A percentile compares a stretch with the other conserved stretches of the same genome.
Conservation (phyloP, 2,329 filamentous ascomycete genomes). For the Pestalotiopsis sp. region DNA sequence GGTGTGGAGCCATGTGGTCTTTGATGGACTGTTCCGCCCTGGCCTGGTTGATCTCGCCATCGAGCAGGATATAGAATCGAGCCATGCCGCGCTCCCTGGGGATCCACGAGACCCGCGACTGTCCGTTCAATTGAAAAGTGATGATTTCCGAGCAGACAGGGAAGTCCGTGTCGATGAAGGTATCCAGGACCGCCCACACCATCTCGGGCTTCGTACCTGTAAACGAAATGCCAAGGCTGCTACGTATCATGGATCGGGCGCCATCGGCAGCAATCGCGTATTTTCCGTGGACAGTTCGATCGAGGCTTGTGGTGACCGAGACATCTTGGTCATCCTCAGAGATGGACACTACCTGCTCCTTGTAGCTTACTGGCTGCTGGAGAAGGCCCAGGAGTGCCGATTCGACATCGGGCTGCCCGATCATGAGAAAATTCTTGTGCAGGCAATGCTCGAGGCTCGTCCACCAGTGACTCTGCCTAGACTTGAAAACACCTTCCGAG, state of each 20-base stretch:
- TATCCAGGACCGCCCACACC: conserved; percentile 51
- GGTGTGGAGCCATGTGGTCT: conserved; percentile 45
- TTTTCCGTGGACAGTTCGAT: conserved; percentile 33
- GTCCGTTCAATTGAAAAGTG: conserved; percentile 46
- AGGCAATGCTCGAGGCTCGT: conserved; percentile 44
- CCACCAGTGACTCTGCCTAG: conserved; percentile 51
- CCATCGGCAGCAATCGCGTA: conserved; percentile 58
- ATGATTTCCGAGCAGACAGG: conserved; percentile 48
- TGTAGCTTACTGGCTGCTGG: conserved; percentile 35
- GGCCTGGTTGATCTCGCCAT: conserved; percentile 44
- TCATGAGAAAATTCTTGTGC: conserved; percentile 53
- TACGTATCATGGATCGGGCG: conserved; percentile 49
- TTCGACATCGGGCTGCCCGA: conserved; percentile 50
- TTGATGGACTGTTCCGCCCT: conserved; percentile 44
- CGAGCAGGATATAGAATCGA: conserved; percentile 49
- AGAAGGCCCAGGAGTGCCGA: conserved; percentile 38
- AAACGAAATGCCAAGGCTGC: conserved; percentile 40
- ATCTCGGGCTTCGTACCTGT: conserved; percentile 51
- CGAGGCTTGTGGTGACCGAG: conserved; percentile 30
- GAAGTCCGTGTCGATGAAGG: conserved; percentile 52
- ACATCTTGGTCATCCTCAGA: conserved; percentile 28
- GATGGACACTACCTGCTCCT: conserved; percentile 37
- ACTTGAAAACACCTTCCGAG: conserved; percentile 47
- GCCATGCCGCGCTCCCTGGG: conserved; percentile 49
- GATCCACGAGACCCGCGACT: conserved; percentile 51